Percentiles rank a stretch among this genome's conserved stretches.
Evolutionary conservation across 75 land plant genomes (phyloP).

Genomic region (Cunninghamia lanceolata): DNA sequence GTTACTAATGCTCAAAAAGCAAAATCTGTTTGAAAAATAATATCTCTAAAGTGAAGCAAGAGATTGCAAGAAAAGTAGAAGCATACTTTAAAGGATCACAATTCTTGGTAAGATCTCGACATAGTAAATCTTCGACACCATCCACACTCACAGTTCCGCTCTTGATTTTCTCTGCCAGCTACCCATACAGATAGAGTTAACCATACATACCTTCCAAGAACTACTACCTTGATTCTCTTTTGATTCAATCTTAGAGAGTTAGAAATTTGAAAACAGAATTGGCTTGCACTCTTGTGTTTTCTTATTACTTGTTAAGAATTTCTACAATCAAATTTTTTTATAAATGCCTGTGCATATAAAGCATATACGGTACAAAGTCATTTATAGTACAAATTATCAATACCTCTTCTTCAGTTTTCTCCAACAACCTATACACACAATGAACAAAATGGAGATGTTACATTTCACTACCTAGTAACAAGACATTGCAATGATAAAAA

Average conservation of each 20-base stretch:
- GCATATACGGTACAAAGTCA: background rate
- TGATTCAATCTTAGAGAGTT: background rate
- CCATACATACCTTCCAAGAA: background rate
- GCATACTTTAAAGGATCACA: conserved; percentile 44
- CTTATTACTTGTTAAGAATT: background rate
- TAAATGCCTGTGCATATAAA: background rate
- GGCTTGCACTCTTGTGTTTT: background rate
- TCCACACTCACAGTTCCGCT: conserved; percentile 47
- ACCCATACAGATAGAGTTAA: conserved; percentile 10
- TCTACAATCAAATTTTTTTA: background rate
- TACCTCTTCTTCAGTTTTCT: conserved; percentile 79
- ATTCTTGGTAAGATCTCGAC: conserved; percentile 56
- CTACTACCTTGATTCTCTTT: background rate
- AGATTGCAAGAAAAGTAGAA: background rate
- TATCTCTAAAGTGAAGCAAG: background rate
- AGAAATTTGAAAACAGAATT: background rate
- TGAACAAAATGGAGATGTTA: background rate
- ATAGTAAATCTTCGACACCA: conserved; percentile 51
- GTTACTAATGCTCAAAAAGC: background rate
- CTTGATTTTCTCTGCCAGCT: conserved; percentile 58
- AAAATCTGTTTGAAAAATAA: background rate
- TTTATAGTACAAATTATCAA: background rate
- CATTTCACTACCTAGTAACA: background rate
- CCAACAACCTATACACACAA: conserved; percentile 45
- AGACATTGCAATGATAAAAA: background rate